A percentile compares a stretch with the other conserved stretches of the same genome.
Conservation (phyloP, 176 grass and related monocot species). For the Carex myosuroides region DNA sequence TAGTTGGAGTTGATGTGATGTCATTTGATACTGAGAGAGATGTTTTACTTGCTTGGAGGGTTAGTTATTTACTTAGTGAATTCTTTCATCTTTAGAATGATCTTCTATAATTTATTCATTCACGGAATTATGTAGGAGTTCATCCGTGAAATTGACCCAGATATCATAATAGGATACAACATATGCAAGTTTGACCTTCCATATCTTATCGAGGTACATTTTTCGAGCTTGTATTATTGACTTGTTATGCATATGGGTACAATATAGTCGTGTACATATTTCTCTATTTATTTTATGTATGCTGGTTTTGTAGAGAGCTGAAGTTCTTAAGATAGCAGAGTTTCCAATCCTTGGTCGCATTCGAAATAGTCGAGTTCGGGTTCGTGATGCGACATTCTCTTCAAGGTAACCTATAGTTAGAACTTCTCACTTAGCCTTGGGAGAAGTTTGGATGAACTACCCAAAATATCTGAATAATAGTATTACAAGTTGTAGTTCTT, state of each 20-base stretch:
- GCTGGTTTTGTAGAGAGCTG: constrained; percentile 67
- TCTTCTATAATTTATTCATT: constrained; percentile 12
- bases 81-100: constrained; percentile 2
- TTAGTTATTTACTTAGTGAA: constrained; percentile 35
- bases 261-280: neutral
- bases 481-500: neutral
- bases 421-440: neutral
- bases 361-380: constrained; percentile 79
- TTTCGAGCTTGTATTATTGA: neutral
- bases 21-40: constrained; percentile 83
- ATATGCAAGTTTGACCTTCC: constrained; percentile 99
- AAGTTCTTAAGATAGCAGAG: constrained; percentile 85
- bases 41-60: constrained; percentile 94
- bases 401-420: constrained; percentile 51
- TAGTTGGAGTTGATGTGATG: constrained; percentile 93
- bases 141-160: constrained; percentile 79
- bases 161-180: constrained; percentile 99
- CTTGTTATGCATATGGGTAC: neutral
- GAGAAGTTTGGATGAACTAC: neutral
- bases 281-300: constrained; percentile 17
- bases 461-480: neutral
- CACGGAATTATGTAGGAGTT: constrained; percentile 60
- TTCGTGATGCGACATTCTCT: constrained; percentile 85
- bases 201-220: constrained; percentile 85
- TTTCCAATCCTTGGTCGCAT: constrained; percentile 93